Conservation (phyloP, 331 rosid genomes). For the Saraca asoca region DNA sequence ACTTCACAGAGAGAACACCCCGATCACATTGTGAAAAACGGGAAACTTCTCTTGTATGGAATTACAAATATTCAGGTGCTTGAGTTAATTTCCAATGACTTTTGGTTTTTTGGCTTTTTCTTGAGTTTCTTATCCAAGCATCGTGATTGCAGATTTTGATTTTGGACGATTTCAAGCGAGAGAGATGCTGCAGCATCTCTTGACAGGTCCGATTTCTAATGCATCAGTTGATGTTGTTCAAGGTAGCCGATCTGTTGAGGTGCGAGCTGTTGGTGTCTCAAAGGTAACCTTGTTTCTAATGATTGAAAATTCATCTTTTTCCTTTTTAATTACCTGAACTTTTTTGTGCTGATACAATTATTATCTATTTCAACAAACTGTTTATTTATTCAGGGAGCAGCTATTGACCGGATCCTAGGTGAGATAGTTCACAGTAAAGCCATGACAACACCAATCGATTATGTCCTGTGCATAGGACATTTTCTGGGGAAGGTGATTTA, state of each 20-base stretch:
- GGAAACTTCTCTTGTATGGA: constrained; percentile 95
- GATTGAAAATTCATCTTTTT: not conserved
- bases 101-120: constrained; percentile 23
- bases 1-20: constrained; percentile 91
- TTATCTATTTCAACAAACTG: constrained; percentile 2
- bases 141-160: constrained; percentile 65
- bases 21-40: constrained; percentile 73
- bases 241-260: constrained; percentile 95
- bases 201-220: constrained; percentile 98
- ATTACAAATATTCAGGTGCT: constrained; percentile 89
- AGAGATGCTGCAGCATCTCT: constrained; percentile 98
- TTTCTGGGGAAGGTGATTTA: constrained; percentile 82
- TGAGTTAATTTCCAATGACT: not conserved
- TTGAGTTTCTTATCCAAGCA: constrained; percentile 27
- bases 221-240: constrained; percentile 95
- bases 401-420: constrained; percentile 92
- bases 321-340: constrained; percentile 18
- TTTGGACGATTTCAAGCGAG: constrained; percentile 95
- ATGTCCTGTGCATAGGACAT: constrained; percentile 89
- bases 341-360: constrained; percentile 14
- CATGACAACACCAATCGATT: constrained; percentile 90
- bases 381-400: constrained; percentile 73
- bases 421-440: constrained; percentile 94
- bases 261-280: constrained; percentile 92
- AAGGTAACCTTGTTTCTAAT: constrained; percentile 58